A percentile compares a stretch with the other conserved stretches of the same genome.
Evolutionary conservation across 495 filamentous ascomycete genomes (phyloP).

Genomic region (Penicillium manginii): DNA sequence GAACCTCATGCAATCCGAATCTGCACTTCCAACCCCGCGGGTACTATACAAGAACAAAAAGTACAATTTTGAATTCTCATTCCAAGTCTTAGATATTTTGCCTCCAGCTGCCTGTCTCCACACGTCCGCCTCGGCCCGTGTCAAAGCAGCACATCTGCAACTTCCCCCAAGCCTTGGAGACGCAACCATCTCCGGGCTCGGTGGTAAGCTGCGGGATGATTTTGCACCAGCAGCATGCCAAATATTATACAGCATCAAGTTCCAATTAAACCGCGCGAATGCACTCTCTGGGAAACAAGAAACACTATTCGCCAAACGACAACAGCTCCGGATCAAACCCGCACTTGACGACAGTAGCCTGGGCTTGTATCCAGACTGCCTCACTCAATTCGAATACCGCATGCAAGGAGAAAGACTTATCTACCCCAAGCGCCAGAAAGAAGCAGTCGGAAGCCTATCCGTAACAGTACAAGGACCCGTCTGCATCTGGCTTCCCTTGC

Average conservation of each 20-base stretch:
- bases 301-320: conserved; percentile 27
- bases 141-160: conserved; percentile 67
- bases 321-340: conserved; percentile 57
- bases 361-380: background rate
- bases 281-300: conserved; percentile 52
- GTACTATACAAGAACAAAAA: conserved; percentile 58
- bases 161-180: conserved; percentile 72
- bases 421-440: too few relatives aligned
- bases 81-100: conserved; percentile 70
- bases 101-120: conserved; percentile 54
- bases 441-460: too few relatives aligned
- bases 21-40: conserved; percentile 60
- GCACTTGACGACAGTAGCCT: background rate
- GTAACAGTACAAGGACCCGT: too few relatives aligned
- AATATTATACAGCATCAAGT: conserved; percentile 66
- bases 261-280: conserved; percentile 47
- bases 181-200: conserved; percentile 33
- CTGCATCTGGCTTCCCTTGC: too few relatives aligned
- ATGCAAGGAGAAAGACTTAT: background rate
- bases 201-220: conserved; percentile 57
- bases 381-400: background rate
- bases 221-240: conserved; percentile 68
- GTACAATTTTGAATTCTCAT: conserved; percentile 71
- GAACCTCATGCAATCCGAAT: conserved; percentile 24
- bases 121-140: conserved; percentile 25